Conservation (phyloP, 2,329 filamentous ascomycete species). For the Monosporascus sp. region DNA sequence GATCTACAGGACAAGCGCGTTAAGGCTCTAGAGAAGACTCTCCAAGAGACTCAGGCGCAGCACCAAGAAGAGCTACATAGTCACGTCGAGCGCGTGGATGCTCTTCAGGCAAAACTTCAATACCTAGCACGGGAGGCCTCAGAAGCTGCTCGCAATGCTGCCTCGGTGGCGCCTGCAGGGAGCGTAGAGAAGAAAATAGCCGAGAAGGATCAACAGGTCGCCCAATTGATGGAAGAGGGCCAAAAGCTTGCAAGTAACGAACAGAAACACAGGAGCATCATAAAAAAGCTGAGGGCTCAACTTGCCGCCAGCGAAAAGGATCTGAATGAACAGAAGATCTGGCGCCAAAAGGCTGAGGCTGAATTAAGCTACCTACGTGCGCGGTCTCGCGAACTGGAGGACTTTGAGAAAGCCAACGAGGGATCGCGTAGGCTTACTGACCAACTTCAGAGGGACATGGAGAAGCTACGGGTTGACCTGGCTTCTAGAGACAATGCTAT, state of each 20-base stretch:
- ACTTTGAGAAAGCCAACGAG: constrained; percentile 50
- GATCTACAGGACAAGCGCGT: constrained; percentile 35
- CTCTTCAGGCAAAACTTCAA: constrained; percentile 82
- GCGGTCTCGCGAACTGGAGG: constrained; percentile 43
- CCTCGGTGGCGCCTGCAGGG: constrained; percentile 55
- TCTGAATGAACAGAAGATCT: constrained; percentile 51
- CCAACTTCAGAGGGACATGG: constrained; percentile 36
- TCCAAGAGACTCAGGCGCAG: constrained; percentile 39
- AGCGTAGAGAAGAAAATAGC: constrained; percentile 73
- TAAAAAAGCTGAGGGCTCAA: constrained; percentile 73
- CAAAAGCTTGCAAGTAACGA: constrained; percentile 82
- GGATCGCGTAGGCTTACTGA: constrained; percentile 26
- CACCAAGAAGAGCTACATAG: constrained; percentile 78
- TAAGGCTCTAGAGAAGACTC: constrained; percentile 29
- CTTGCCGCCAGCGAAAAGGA: constrained; percentile 61
- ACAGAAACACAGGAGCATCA: constrained; percentile 73
- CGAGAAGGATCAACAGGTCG: constrained; percentile 87
- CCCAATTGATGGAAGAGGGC: constrained; percentile 85
- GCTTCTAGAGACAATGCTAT: constrained; percentile 60
- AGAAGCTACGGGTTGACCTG: constrained; percentile 56
- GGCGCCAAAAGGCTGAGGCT: constrained; percentile 51
- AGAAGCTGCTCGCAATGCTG: constrained; percentile 66
- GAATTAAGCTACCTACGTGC: constrained; percentile 43
- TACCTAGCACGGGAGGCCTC: constrained; percentile 79
- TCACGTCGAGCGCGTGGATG: constrained; percentile 86